These are phyloP conservation scores for Phytophthora vignae DNA, from an alignment of 352 stramenopile genomes.

Conservation along the genomic window DNA sequence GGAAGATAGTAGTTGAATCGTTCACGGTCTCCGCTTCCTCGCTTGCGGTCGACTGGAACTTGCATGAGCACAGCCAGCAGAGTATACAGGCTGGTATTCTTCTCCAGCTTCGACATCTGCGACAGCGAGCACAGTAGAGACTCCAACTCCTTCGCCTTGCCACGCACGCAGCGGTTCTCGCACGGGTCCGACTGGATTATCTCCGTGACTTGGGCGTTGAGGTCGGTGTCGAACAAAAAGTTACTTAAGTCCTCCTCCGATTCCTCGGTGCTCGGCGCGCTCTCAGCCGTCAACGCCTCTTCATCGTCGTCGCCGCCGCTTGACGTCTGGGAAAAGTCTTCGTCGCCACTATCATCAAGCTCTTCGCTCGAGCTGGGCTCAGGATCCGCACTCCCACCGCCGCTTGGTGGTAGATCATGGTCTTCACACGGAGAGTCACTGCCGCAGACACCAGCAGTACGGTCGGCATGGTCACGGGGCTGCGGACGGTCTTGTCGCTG, in stretches of 20 bases:
- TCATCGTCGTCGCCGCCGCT: too few relatives aligned
- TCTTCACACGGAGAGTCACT: too few relatives aligned
- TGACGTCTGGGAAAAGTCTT: too few relatives aligned
- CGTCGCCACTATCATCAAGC: too few relatives aligned
- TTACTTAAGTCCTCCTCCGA: neutral
- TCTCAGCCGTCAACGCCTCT: too few relatives aligned
- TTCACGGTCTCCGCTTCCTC: slow-evolving; percentile 4
- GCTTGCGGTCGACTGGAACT: neutral
- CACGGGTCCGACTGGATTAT: slow-evolving; percentile 6
- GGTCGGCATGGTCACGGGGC: too few relatives aligned
- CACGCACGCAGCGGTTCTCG: neutral
- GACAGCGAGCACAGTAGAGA: slow-evolving; percentile 9
- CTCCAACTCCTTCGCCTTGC: slow-evolving; percentile 6
- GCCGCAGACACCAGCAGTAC: too few relatives aligned
- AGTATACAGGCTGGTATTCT: slow-evolving; percentile 10
- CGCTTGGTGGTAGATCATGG: too few relatives aligned
- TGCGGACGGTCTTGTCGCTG: too few relatives aligned
- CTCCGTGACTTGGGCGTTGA: neutral
- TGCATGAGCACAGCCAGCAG: slow-evolving; percentile 15
- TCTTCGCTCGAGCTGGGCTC: too few relatives aligned
- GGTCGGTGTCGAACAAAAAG: slow-evolving; percentile 3
- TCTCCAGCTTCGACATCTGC: slow-evolving; percentile 1
- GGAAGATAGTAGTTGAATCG: slow-evolving; percentile 16
- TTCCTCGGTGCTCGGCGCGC: too few relatives aligned
- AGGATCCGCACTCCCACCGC: too few relatives aligned